Conservation (phyloP, 306 rosid species). For the Acacia melanoxylon region DNA sequence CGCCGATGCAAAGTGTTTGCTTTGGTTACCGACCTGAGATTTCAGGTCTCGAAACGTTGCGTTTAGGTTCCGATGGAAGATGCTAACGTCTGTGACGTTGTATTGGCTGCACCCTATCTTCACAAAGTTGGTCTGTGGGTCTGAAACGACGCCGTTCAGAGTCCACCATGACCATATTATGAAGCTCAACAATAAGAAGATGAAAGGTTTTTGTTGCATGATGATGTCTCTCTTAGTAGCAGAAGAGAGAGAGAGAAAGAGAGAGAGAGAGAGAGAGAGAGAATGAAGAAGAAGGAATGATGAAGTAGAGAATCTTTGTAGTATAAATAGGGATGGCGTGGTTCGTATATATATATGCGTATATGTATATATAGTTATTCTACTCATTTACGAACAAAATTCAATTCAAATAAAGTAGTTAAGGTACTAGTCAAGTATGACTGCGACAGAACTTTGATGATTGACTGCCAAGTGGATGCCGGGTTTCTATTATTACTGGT, state of each 20-base stretch:
- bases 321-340: background rate
- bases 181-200: background rate
- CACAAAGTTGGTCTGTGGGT: conserved; percentile 37
- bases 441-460: background rate
- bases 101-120: conserved; percentile 56
- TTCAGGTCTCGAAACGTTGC: conserved; percentile 40
- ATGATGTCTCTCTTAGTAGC: background rate
- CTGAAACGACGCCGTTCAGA: conserved; percentile 26
- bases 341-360: background rate
- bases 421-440: too few species aligned
- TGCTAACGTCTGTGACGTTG: conserved; percentile 36
- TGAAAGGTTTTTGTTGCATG: background rate
- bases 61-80: conserved; percentile 44
- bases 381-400: background rate
- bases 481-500: background rate
- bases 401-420: background rate
- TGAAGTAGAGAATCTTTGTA: background rate
- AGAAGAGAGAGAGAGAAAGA: background rate
- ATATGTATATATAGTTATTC: too few species aligned
- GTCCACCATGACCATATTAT: conserved; percentile 15
- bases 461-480: background rate
- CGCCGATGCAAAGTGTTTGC: conserved; percentile 48
- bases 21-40: conserved; percentile 31
- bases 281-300: background rate
- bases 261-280: background rate